phyloP scores from a whole-genome alignment of 495 filamentous ascomycete species.

The Friedmanniomyces simplex region DNA sequence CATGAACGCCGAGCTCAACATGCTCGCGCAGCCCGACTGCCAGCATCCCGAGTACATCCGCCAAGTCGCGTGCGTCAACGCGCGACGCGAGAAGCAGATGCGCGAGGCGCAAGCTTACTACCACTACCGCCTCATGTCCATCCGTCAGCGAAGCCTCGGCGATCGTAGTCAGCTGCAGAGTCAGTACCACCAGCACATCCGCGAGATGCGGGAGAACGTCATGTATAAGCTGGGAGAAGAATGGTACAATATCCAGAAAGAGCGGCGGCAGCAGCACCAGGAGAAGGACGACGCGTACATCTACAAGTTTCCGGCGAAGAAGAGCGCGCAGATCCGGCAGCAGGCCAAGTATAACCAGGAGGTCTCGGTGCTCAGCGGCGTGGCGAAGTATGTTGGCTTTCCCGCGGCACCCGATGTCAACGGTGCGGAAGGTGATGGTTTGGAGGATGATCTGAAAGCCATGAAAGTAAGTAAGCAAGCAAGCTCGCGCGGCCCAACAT shows the following conservation, averaged over 20 bases:
- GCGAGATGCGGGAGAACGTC: constrained; percentile 70
- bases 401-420: constrained; percentile 81
- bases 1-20: constrained; percentile 58
- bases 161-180: constrained; percentile 72
- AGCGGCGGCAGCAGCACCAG: constrained; percentile 65
- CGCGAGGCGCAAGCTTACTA: constrained; percentile 60
- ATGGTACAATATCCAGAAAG: constrained; percentile 85
- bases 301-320: constrained; percentile 51
- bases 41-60: constrained; percentile 83
- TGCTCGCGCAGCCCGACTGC: constrained; percentile 62
- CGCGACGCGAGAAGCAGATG: constrained; percentile 67
- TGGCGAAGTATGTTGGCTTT: constrained; percentile 91
- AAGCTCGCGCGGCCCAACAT: neutral
- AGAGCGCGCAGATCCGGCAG: constrained; percentile 60
- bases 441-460: constrained; percentile 76
- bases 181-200: constrained; percentile 73
- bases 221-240: constrained; percentile 70
- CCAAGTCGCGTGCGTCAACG: constrained; percentile 73
- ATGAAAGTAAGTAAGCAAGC: constrained; percentile 61
- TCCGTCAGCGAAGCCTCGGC: constrained; percentile 63
- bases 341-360: constrained; percentile 88
- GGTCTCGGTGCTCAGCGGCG: constrained; percentile 77
- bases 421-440: constrained; percentile 57
- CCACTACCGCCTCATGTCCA: constrained; percentile 58
- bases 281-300: constrained; percentile 57